phyloP scores from a whole-genome alignment of 495 filamentous ascomycete genomes.

The Terfezia boudieri region DNA sequence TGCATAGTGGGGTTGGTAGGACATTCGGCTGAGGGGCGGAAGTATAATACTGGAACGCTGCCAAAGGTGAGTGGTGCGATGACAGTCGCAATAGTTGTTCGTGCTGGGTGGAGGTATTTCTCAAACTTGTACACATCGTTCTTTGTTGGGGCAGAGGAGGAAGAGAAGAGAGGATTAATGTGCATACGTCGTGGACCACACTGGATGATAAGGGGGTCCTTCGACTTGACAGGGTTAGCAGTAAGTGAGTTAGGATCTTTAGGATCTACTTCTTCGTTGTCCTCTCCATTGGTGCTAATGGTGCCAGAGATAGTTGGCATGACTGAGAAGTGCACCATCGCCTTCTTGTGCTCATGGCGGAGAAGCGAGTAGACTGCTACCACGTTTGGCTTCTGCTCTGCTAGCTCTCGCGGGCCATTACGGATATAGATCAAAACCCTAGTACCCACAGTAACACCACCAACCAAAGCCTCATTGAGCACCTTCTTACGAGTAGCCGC shows the following conservation, averaged over 20 bases:
- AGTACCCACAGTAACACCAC: conserved; percentile 63
- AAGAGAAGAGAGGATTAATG: conserved; percentile 77
- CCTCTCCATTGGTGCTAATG: conserved; percentile 12
- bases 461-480: conserved; percentile 57
- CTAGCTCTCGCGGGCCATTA: conserved; percentile 40
- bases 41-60: conserved; percentile 67
- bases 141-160: conserved; percentile 48
- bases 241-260: not conserved
- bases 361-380: conserved; percentile 56
- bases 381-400: conserved; percentile 34
- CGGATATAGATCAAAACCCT: conserved; percentile 61
- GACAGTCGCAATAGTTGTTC: conserved; percentile 76
- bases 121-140: conserved; percentile 96
- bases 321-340: conserved; percentile 67
- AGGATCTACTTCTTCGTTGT: not conserved
- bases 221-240: conserved; percentile 49
- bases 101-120: conserved; percentile 75
- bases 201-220: conserved; percentile 74
- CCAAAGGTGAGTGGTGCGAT: conserved; percentile 86
- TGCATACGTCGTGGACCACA: conserved; percentile 66
- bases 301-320: conserved; percentile 46
- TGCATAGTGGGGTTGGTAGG: conserved; percentile 17
- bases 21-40: conserved; percentile 28
- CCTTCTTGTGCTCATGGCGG: conserved; percentile 82
- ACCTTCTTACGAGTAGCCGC: conserved; percentile 51